phyloP scores from a whole-genome alignment of 257 asterid species.

The Echium plantagineum region DNA sequence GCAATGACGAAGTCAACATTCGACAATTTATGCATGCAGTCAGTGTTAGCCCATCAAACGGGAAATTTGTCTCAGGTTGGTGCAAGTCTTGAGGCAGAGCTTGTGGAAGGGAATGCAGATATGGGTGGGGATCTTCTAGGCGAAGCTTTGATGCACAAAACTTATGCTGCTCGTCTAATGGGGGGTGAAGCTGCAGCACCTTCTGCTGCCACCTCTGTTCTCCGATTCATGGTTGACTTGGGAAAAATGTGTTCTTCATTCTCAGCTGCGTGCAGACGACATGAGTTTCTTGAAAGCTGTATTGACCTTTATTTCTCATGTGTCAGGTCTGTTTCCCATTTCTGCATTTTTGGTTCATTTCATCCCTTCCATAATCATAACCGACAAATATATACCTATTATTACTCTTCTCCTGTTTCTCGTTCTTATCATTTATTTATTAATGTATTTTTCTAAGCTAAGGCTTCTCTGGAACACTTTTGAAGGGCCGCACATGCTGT shows the following conservation, averaged over 20 bases:
- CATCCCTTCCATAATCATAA: neutral
- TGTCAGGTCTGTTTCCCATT: slow-evolving; percentile 49
- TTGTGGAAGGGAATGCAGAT: slow-evolving; percentile 70
- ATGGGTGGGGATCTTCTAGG: slow-evolving; percentile 95
- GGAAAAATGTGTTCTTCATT: slow-evolving; percentile 98
- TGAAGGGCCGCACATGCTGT: slow-evolving; percentile 90
- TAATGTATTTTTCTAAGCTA: neutral
- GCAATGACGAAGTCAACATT: slow-evolving; percentile 98
- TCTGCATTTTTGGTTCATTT: neutral
- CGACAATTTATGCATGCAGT: slow-evolving; percentile 77
- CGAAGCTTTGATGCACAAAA: slow-evolving; percentile 98
- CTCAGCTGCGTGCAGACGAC: slow-evolving; percentile 77
- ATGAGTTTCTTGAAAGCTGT: slow-evolving; percentile 92
- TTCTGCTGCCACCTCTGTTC: slow-evolving; percentile 95
- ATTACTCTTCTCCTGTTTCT: neutral
- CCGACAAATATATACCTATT: neutral
- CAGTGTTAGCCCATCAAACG: slow-evolving; percentile 74
- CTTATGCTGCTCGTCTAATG: slow-evolving; percentile 99
- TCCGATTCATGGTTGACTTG: slow-evolving; percentile 96
- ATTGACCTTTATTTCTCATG: slow-evolving; percentile 92
- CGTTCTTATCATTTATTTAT: too few relatives aligned
- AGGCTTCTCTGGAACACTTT: neutral
- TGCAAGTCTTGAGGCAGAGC: slow-evolving; percentile 89
- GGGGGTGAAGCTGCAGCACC: slow-evolving; percentile 99
- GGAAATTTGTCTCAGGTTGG: slow-evolving; percentile 86